phyloP scores from a whole-genome alignment of 1,284 basidiomycete genomes.

The Cryptococcus neoformans region DNA sequence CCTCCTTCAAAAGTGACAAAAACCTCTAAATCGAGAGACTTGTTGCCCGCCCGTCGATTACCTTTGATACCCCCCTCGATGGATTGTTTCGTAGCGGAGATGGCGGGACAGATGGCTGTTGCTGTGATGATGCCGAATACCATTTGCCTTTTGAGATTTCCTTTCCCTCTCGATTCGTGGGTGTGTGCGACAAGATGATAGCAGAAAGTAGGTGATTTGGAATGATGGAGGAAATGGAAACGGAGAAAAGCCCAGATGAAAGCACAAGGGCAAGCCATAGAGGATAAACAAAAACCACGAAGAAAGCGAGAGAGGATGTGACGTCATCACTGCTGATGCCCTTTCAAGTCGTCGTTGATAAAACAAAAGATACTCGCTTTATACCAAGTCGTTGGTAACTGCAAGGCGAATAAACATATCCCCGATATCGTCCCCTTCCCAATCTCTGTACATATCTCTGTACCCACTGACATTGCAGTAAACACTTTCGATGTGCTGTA shows the following conservation, averaged over 20 bases:
- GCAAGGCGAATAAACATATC: too few species aligned
- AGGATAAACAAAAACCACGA: background rate
- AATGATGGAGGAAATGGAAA: background rate
- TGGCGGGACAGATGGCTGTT: slow-evolving; percentile 18
- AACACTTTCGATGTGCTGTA: too few species aligned
- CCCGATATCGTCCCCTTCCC: too few species aligned
- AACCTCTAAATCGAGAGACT: slow-evolving; percentile 11
- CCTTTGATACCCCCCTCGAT: slow-evolving; percentile 15
- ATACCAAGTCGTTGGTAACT: too few species aligned
- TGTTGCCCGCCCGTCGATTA: slow-evolving; percentile 11
- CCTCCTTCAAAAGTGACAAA: slow-evolving; percentile 7
- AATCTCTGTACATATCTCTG: too few species aligned
- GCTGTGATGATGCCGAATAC: slow-evolving; percentile 18
- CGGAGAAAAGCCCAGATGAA: background rate
- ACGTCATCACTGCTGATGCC: background rate
- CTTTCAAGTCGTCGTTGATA: too few species aligned
- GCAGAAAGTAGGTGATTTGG: background rate
- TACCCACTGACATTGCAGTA: too few species aligned
- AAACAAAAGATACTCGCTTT: too few species aligned
- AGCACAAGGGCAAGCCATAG: background rate
- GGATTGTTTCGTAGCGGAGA: slow-evolving; percentile 16
- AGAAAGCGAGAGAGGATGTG: background rate
- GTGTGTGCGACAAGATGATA: too few species aligned
- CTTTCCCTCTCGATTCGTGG: too few species aligned
- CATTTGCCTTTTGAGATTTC: slow-evolving; percentile 11